phyloP scores from a whole-genome alignment of 192 early-diverging fungal species.

The Umbelopsis isabellina region DNA sequence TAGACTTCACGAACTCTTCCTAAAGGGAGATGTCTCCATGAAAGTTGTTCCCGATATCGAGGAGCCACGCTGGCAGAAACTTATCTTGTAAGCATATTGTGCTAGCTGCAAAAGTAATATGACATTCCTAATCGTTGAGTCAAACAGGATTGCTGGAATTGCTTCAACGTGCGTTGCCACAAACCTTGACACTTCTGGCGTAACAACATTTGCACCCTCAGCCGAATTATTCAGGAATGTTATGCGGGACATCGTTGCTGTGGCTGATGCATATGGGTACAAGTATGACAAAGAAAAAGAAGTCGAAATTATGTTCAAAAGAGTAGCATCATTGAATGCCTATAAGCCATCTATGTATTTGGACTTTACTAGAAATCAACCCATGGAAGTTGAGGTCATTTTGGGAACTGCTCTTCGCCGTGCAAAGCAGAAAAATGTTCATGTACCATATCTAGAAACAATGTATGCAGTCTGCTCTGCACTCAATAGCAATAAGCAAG shows the following conservation, averaged over 20 bases:
- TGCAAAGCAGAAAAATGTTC: constrained; percentile 35
- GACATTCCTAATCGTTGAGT: neutral
- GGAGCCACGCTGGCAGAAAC: constrained; percentile 66
- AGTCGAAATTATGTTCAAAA: constrained; percentile 37
- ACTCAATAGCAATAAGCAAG: constrained; percentile 9
- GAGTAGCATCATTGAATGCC: constrained; percentile 39
- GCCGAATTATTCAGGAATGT: constrained; percentile 43
- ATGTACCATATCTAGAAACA: constrained; percentile 29
- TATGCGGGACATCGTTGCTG: constrained; percentile 58
- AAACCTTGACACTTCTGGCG: constrained; percentile 55
- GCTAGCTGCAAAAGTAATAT: neutral
- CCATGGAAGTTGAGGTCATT: constrained; percentile 48
- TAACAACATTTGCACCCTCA: constrained; percentile 53
- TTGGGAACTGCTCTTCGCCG: constrained; percentile 38
- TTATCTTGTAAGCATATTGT: constrained; percentile 55
- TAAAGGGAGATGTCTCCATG: constrained; percentile 43
- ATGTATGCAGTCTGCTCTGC: constrained; percentile 22
- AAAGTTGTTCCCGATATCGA: constrained; percentile 58
- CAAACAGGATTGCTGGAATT: constrained; percentile 64
- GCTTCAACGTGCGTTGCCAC: constrained; percentile 65
- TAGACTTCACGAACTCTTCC: constrained; percentile 48
- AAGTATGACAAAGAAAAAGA: constrained; percentile 38
- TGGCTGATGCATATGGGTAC: constrained; percentile 55
- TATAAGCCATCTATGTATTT: constrained; percentile 50
- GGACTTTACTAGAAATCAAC: constrained; percentile 28